Evolutionary conservation across 768 basidiomycete genomes (phyloP).

Genomic region (Agrocybe chaxingu): DNA sequence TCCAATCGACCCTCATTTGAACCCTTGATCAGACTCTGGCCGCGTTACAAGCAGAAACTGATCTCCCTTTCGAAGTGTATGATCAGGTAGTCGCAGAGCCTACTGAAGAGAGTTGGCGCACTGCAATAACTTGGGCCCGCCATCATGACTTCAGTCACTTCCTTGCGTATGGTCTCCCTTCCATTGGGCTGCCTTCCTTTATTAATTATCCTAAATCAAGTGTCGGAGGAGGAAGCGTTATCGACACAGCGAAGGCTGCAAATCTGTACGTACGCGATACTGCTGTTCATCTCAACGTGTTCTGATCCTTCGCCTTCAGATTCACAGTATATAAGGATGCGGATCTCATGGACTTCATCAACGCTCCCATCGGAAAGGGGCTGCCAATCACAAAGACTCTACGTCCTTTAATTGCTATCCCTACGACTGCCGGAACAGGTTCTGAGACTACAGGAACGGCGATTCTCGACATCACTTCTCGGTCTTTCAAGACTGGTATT

Average conservation of each 20-base stretch:
- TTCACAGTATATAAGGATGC: slow-evolving; percentile 91
- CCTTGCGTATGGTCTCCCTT: slow-evolving; percentile 59
- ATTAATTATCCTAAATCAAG: slow-evolving; percentile 31
- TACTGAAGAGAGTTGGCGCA: slow-evolving; percentile 85
- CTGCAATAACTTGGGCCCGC: slow-evolving; percentile 87
- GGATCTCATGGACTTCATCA: slow-evolving; percentile 94
- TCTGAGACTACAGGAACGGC: slow-evolving; percentile 95
- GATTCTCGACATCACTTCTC: slow-evolving; percentile 89
- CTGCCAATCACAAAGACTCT: slow-evolving; percentile 73
- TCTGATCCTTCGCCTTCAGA: slow-evolving; percentile 31
- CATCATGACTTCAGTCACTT: slow-evolving; percentile 90
- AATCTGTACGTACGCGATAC: slow-evolving; percentile 59
- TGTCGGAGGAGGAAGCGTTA: slow-evolving; percentile 91
- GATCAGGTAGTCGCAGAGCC: slow-evolving; percentile 86
- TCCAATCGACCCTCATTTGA: not conserved
- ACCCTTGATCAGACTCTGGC: slow-evolving; percentile 57
- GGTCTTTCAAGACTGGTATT: slow-evolving; percentile 95
- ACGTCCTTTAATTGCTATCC: slow-evolving; percentile 82
- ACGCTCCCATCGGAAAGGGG: slow-evolving; percentile 93
- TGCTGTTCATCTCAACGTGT: not conserved
- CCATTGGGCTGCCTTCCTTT: not conserved
- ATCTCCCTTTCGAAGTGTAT: slow-evolving; percentile 78
- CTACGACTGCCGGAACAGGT: slow-evolving; percentile 79
- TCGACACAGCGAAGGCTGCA: slow-evolving; percentile 94
- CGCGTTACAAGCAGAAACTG: slow-evolving; percentile 73